Evolutionary conservation across 768 basidiomycete species (phyloP).

Genomic region (Suillus subluteus): DNA sequence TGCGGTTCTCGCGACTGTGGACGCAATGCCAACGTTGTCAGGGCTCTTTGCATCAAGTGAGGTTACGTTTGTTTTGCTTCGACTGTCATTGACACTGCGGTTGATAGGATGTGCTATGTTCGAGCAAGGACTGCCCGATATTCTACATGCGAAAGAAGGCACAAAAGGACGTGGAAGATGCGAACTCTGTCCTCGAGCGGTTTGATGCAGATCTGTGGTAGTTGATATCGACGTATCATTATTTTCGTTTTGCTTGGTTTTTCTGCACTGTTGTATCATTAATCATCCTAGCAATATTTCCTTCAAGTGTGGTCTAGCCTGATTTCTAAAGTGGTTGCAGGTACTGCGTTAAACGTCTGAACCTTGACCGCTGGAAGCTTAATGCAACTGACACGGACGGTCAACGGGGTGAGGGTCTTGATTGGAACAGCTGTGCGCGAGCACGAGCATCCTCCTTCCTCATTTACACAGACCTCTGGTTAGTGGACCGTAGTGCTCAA

Average conservation of each 20-base stretch:
- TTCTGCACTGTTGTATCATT: not conserved
- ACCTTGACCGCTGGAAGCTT: not conserved
- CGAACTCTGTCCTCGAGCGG: conserved; percentile 74
- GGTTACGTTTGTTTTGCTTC: conserved; percentile 12
- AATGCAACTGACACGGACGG: not conserved
- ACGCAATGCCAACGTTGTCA: conserved; percentile 99
- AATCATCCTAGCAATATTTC: not conserved
- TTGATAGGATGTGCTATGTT: conserved; percentile 89
- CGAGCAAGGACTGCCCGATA: conserved; percentile 97
- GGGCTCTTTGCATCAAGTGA: conserved; percentile 92
- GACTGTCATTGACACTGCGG: not conserved
- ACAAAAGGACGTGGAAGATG: conserved; percentile 96
- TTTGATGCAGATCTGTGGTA: conserved; percentile 82
- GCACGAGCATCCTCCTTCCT: too few relatives aligned
- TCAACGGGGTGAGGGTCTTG: not conserved
- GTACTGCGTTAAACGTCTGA: not conserved
- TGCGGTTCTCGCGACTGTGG: conserved; percentile 94
- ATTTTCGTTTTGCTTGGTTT: not conserved
- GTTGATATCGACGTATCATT: conserved; percentile 3
- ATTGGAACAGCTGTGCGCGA: too few relatives aligned
- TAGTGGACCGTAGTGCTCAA: not conserved
- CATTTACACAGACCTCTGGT: not conserved
- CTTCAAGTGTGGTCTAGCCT: not conserved
- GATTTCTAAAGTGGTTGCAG: not conserved
- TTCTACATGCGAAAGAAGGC: conserved; percentile 99